Evolutionary conservation across 176 grass and related monocot genomes (phyloP).

Genomic region (Lolium perenne): DNA sequence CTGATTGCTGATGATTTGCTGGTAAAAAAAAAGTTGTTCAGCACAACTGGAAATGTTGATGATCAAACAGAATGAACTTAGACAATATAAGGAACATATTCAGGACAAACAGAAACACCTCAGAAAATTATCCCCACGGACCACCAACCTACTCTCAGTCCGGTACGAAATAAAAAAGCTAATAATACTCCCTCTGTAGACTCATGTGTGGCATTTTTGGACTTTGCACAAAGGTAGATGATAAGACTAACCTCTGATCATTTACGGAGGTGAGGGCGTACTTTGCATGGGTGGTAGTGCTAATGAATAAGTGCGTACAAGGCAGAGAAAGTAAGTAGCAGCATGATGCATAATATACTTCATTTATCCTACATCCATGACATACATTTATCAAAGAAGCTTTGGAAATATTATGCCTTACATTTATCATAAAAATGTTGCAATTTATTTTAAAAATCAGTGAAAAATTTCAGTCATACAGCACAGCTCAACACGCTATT

Average conservation of each 20-base stretch:
- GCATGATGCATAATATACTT: background rate
- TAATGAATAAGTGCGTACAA: background rate
- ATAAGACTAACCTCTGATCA: background rate
- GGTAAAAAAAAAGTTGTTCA: constrained; percentile 12
- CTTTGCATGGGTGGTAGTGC: background rate
- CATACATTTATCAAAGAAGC: background rate
- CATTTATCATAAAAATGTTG: background rate
- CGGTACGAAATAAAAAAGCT: background rate
- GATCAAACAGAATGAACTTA: constrained; percentile 11
- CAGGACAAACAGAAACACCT: no score
- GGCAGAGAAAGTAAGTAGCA: background rate
- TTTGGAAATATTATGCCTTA: background rate
- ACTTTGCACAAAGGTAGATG: background rate
- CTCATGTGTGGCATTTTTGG: background rate
- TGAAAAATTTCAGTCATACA: background rate
- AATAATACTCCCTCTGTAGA: background rate
- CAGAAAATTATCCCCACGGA: background rate
- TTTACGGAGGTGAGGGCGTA: background rate
- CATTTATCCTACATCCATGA: background rate
- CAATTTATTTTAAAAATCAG: background rate
- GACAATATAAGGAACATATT: no score
- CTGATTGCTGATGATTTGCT: constrained; percentile 84
- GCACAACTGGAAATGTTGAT: background rate
- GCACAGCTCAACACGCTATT: background rate
- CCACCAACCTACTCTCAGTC: background rate